Evolutionary conservation across 1,139 yeast species (phyloP), one percentile per base, ranked within the genome.

Genomic region (Kluyveromyces sp.): DNA sequence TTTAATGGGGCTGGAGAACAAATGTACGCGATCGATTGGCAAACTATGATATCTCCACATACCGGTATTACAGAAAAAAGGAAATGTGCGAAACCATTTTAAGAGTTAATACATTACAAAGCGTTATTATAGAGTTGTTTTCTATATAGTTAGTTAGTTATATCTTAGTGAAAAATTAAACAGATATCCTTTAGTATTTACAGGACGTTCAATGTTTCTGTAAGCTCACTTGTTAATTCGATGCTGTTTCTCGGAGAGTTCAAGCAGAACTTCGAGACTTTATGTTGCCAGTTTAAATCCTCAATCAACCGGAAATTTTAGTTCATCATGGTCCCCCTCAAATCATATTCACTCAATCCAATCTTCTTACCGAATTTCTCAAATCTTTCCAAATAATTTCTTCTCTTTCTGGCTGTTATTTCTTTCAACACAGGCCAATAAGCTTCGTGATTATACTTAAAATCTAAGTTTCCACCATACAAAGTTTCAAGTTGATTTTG

Each of bases 1-100:
- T 74, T 73, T 49, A 77, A 75, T 45, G 85, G 89, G 3, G 78
- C 83, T 7, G 97, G 96, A 1, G 81, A 78, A 43, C 69, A 83
- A 50, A 81, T 94, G 92, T 84, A 81, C 57, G 95, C 98, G 3
- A 67, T 89, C 35, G 97, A 92, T 67, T 94, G 98, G 97, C 90
- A 89, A 66, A 85, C 89, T 7, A 92, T 94, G 97, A 75, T 84
- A 42, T 81, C 87, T 53, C 80, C 97, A 3, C 71, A 68, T 38
- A 79, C 89, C 3, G 97, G 97, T 1, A 76, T 74, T 25, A 67
- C 79, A 28, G 97, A 90, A 60, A 72, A 73, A 57, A 75, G 98
- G 50, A 94, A 94, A 65, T 88, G 96, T 67, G 98, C 98, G 4
- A 90, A 88, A 64, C 96, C 97, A 7, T 83, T 83, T 56, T 71